Conservation (phyloP, 2,329 filamentous ascomycete genomes). For the Xylariaceae sp. region DNA sequence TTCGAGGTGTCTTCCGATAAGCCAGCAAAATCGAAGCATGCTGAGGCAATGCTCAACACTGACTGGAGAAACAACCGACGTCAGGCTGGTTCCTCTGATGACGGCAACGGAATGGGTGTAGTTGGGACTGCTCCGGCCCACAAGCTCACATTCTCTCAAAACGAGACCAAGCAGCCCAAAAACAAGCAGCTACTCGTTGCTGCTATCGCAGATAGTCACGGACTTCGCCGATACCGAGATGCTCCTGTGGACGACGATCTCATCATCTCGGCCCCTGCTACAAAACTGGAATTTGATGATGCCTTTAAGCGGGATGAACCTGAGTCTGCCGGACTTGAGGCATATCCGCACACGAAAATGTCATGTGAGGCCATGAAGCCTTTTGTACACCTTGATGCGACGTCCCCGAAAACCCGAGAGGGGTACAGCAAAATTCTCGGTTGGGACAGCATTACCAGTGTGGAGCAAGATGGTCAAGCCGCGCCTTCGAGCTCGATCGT, state of each 20-base stretch:
- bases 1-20: constrained; percentile 2
- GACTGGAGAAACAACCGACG: constrained; percentile 21
- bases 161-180: constrained; percentile 6
- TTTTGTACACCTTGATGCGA: constrained; percentile 12
- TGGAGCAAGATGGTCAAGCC: background rate
- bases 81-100: constrained; percentile 1
- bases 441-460: constrained; percentile 6
- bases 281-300: constrained; percentile 17
- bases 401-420: constrained; percentile 11
- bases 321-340: background rate
- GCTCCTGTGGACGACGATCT: constrained; percentile 20
- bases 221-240: constrained; percentile 15
- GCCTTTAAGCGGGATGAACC: constrained; percentile 9
- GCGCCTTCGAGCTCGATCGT: constrained; percentile 5
- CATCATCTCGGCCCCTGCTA: constrained; percentile 25
- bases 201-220: constrained; percentile 7
- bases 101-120: background rate
- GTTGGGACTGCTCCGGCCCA: constrained; percentile 15
- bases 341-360: background rate
- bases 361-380: background rate
- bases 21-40: constrained; percentile 6
- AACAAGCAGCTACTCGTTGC: constrained; percentile 14
- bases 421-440: constrained; percentile 11
- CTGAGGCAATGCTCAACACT: constrained; percentile 13
- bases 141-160: constrained; percentile 10